Evolutionary conservation across 2,329 filamentous ascomycete genomes (phyloP), one percentile per base, ranked within the genome.

Genomic region (Botrytis paeoniae): DNA sequence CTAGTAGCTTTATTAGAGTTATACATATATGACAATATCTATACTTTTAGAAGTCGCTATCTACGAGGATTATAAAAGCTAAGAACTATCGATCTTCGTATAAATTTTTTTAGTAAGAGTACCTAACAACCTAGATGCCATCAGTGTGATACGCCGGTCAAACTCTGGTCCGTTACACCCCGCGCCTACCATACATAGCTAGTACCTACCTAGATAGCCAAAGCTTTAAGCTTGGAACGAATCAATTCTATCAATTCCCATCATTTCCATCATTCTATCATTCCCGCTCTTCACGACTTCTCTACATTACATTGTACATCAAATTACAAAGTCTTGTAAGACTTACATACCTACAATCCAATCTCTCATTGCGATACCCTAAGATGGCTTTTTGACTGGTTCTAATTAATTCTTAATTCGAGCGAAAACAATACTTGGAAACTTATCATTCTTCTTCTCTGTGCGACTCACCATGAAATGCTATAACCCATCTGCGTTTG

Each of bases 401-500:
- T 35, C 10, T 45, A 20, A 39, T 66, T 39, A 39, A 63, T 51
- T 64, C 60, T 51, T 16, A 32, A 48, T 29, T 51, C 32, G 12
- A 64, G 25, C 37, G 7, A 18, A 29, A 25, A 22, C 54, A 16
- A 61, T 43, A 54, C 61, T 39, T 71, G 54, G 10, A 43, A 66
- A 54, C 45, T 9, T 59, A 51, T 37, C 45, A 22, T 35, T n/a
- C 70, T 41, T n/a, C 70, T 41, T 68, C 35, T 61, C 35, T 1
- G 37, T 43, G 37, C 9, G 25, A 35, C 29, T 43, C 70, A 78
- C 63, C 10, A 81, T 80, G 79, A 79, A 75, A 74, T 75, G 75
- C 73, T 76, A 72, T 71, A 90, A 90, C 75, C 88, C 88, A 2
- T 84, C 97, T 79, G 91, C 90, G 74, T 99, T 98, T 83, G 89